Percentiles rank a stretch among this genome's conserved stretches.
These are phyloP conservation scores for Serendipita sp. DNA, from an alignment of 768 basidiomycete species.

Conservation along the genomic window DNA sequence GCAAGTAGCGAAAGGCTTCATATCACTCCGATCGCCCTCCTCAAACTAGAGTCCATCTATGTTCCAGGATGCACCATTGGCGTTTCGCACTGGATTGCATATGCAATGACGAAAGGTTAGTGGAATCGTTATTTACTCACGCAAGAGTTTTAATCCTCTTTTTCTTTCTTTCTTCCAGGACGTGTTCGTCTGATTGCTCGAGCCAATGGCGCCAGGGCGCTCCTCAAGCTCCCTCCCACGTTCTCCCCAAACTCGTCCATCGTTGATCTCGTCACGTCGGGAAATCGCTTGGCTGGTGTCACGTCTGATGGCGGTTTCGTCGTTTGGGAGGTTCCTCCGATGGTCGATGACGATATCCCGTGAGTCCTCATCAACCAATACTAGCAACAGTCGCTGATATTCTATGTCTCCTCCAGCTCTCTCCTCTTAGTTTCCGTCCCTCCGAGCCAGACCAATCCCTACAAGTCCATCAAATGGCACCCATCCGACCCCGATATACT, in stretches of 20 bases:
- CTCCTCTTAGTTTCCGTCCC: slow-evolving; percentile 56
- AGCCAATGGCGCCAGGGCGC: slow-evolving; percentile 72
- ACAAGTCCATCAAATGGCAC: slow-evolving; percentile 81
- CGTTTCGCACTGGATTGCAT: slow-evolving; percentile 84
- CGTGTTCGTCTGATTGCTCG: slow-evolving; percentile 80
- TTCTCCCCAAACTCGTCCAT: slow-evolving; percentile 51
- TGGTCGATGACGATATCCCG: slow-evolving; percentile 78
- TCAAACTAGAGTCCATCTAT: slow-evolving; percentile 73
- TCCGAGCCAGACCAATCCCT: slow-evolving; percentile 37
- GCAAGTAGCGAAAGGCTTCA: slow-evolving; percentile 63
- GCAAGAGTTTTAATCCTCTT: background rate
- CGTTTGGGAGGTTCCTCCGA: slow-evolving; percentile 71
- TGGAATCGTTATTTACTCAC: background rate
- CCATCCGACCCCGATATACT: slow-evolving; percentile 65
- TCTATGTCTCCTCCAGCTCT: slow-evolving; percentile 9
- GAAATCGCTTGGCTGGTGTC: slow-evolving; percentile 68
- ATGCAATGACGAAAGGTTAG: slow-evolving; percentile 74
- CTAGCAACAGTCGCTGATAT: background rate
- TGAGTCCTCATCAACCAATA: slow-evolving; percentile 25
- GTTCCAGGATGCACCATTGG: slow-evolving; percentile 77
- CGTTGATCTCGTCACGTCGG: slow-evolving; percentile 73
- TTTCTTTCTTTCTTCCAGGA: slow-evolving; percentile 22
- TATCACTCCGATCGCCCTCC: slow-evolving; percentile 79
- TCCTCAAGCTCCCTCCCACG: slow-evolving; percentile 50
- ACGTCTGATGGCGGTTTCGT: slow-evolving; percentile 82